Evolutionary conservation across 2,329 filamentous ascomycete species (phyloP).

Genomic region (Penicillium sp.): DNA sequence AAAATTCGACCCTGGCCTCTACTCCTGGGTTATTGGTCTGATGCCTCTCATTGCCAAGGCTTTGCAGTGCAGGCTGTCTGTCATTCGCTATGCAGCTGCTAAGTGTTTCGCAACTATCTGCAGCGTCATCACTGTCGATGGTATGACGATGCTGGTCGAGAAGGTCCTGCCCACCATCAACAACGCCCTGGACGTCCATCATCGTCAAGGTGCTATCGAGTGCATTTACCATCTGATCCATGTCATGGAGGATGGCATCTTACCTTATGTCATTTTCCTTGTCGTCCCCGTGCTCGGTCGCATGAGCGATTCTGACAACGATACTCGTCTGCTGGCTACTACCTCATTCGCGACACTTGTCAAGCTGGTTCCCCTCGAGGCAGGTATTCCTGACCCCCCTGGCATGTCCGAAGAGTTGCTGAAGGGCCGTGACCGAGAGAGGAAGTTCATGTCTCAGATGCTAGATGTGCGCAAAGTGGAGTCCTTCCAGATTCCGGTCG

Average conservation of each 20-base stretch:
- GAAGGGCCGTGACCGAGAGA: conserved; percentile 86
- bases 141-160: conserved; percentile 94
- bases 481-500: conserved; percentile 87
- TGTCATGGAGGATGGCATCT: conserved; percentile 94
- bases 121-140: conserved; percentile 91
- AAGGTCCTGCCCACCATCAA: conserved; percentile 89
- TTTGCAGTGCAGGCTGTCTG: conserved; percentile 82
- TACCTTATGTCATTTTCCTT: conserved; percentile 98
- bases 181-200: conserved; percentile 84
- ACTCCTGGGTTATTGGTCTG: conserved; percentile 79
- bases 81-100: conserved; percentile 93
- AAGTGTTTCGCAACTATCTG: conserved; percentile 98
- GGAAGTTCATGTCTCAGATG: conserved; percentile 95
- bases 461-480: conserved; percentile 97
- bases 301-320: conserved; percentile 98
- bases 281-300: conserved; percentile 94
- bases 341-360: conserved; percentile 97
- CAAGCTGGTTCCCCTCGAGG: conserved; percentile 94
- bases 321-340: conserved; percentile 89
- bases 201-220: conserved; percentile 91
- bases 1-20: conserved; percentile 75
- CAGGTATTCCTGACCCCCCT: conserved; percentile 94
- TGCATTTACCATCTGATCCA: conserved; percentile 96
- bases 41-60: conserved; percentile 86
- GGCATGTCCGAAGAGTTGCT: conserved; percentile 87